phyloP scores from a whole-genome alignment of 345 rosid species.

The Rhodomyrtus tomentosa region DNA sequence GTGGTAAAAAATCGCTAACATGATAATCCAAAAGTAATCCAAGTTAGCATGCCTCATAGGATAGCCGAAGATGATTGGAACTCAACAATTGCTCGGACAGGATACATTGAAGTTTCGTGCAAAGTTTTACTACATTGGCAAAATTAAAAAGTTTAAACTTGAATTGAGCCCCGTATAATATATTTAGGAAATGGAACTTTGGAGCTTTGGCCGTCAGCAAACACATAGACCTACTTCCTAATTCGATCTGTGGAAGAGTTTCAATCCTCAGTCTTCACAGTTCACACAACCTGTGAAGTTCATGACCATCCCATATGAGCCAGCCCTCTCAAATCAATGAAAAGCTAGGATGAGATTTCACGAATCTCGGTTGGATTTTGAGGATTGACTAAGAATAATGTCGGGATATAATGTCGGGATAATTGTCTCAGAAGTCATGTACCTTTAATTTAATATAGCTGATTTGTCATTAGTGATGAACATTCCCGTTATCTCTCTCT shows the following conservation, averaged over 20 bases:
- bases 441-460: not conserved
- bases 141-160: no score
- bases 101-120: not conserved
- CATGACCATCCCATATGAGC: not conserved
- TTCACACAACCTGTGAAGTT: not conserved
- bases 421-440: not conserved
- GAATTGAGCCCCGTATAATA: no score
- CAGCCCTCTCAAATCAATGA: not conserved
- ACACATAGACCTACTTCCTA: not conserved
- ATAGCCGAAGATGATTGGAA: not conserved
- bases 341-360: not conserved
- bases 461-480: no score
- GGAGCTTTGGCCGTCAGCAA: not conserved
- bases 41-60: not conserved
- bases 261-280: not conserved
- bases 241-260: not conserved
- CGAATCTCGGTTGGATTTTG: not conserved
- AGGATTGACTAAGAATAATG: not conserved
- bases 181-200: not conserved
- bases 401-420: not conserved
- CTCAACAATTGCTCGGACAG: not conserved
- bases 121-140: rapidly evolving
- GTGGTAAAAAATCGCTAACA: not conserved
- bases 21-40: not conserved
- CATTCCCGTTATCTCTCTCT: no score